Evolutionary conservation across 768 basidiomycete species (phyloP), one percentile per base, ranked within the genome.

Genomic region (Boletus reticuloceps): DNA sequence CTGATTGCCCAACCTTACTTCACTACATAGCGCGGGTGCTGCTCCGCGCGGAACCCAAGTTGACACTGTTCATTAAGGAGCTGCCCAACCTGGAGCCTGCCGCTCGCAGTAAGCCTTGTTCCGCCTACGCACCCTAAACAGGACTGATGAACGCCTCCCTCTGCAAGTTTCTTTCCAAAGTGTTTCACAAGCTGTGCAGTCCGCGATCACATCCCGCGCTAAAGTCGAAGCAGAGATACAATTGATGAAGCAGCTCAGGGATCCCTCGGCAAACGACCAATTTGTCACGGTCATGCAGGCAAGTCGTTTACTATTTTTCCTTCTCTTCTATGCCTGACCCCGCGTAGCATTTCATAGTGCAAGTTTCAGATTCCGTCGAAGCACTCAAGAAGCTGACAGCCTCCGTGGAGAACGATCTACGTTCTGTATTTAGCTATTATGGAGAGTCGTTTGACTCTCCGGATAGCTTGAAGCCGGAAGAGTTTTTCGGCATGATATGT

Each of bases 1-100:
- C 82, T 0, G 83, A 83, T 8, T 95, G 91, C 60, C 92, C 94
- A 0, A 96, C 93, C 0, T 74, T 98, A n/a, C 77, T 97, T 13
- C 94, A 96, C 68, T 96, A 93, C 66, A 69, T 96, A n/a, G 91
- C 90, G 13, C 80, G 82, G 45, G 79, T 89, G 7, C 76, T 96
- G 16, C 63, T 89, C 53, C 80, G 85, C 31, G 79, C 79, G 7
- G 85, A 94, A 64, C 80, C 88, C 0, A 73, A 77, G 0, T 67
- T 91, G 13, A 73, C 88, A 6, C 77, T 77, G 17, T 95, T 94
- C 69, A 79, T 90, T 5, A 86, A 91, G 25, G 94, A 95, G 13
- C 72, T 91, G 62, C 86, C 91, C 1, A 85, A 83, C 65, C 61
- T 97, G 3, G 91, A 94, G 67, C 82, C 90, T 5, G 94, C 91